Percentiles rank a stretch among this genome's conserved stretches.
Evolutionary conservation across 2,329 filamentous ascomycete species (phyloP).

Genomic region (Clarireedia monteithiana): DNA sequence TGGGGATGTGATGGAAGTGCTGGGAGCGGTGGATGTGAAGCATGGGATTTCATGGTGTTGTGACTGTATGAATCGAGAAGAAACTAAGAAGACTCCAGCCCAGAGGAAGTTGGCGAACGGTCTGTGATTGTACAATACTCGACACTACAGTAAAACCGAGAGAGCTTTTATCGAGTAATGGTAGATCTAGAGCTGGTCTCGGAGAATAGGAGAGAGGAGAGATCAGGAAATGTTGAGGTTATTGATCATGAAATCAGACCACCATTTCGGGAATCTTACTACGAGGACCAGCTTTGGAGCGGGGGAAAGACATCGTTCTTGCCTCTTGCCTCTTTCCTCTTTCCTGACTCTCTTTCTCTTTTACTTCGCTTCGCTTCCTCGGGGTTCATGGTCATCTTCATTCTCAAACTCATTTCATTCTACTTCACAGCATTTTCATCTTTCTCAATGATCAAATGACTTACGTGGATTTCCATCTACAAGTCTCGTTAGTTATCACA

Average conservation of each 20-base stretch:
- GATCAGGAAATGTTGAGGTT: too few relatives aligned
- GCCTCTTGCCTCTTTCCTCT: not conserved
- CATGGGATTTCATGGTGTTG: too few relatives aligned
- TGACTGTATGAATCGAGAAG: too few relatives aligned
- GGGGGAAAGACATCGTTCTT: too few relatives aligned
- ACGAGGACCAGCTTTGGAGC: constrained; percentile 3
- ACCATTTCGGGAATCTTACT: not conserved
- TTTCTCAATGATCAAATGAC: constrained; percentile 30
- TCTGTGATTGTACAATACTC: too few relatives aligned
- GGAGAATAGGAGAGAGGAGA: too few relatives aligned
- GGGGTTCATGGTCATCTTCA: not conserved
- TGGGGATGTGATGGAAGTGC: not conserved
- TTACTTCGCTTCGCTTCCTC: not conserved
- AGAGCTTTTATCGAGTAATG: too few relatives aligned
- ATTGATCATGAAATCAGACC: too few relatives aligned
- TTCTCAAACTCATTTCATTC: not conserved
- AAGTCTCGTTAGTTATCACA: not conserved
- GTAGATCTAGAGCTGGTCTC: too few relatives aligned
- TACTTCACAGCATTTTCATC: not conserved
- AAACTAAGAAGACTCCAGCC: too few relatives aligned
- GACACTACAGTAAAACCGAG: too few relatives aligned
- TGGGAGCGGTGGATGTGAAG: not conserved
- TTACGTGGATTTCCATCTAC: constrained; percentile 88
- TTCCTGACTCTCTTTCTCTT: not conserved
- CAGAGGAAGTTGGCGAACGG: too few relatives aligned